Conservation (phyloP, 805 yeast species). For the Cyberlindnera xishuangbannaensis region DNA sequence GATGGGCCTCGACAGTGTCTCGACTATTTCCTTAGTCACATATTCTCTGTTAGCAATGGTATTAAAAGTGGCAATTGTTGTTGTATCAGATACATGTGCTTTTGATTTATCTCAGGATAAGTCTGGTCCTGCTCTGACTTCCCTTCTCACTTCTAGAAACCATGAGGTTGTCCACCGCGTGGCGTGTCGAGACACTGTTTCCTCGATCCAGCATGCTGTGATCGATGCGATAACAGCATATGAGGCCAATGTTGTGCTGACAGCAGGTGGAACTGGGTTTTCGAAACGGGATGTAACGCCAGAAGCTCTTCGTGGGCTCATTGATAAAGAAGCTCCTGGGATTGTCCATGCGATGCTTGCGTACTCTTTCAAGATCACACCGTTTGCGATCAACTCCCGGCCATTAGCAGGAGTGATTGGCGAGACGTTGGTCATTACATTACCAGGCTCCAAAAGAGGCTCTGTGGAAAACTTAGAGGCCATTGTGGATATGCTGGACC, state of each 20-base stretch:
- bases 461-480: conserved; percentile 40
- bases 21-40: no score
- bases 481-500: conserved; percentile 32
- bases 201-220: conserved; percentile 3
- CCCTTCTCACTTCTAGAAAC: background rate
- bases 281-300: conserved; percentile 41
- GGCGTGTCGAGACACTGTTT: conserved; percentile 2
- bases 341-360: conserved; percentile 42
- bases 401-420: conserved; percentile 43
- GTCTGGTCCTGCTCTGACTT: background rate
- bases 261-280: conserved; percentile 53
- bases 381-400: conserved; percentile 42
- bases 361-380: conserved; percentile 38
- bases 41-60: no score
- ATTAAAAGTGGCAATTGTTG: no score
- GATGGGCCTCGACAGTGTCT: no score
- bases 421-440: conserved; percentile 35
- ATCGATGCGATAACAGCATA: background rate
- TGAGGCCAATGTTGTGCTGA: conserved; percentile 28
- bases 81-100: no score
- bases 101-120: no score
- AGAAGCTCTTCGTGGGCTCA: conserved; percentile 39
- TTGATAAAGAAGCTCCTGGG: conserved; percentile 44
- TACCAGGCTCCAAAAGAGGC: conserved; percentile 51
- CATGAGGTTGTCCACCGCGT: background rate